Percentiles rank a stretch among this genome's conserved stretches.
Evolutionary conservation across 2,329 filamentous ascomycete species (phyloP).

Genomic region (Fragosphaeria purpurea): DNA sequence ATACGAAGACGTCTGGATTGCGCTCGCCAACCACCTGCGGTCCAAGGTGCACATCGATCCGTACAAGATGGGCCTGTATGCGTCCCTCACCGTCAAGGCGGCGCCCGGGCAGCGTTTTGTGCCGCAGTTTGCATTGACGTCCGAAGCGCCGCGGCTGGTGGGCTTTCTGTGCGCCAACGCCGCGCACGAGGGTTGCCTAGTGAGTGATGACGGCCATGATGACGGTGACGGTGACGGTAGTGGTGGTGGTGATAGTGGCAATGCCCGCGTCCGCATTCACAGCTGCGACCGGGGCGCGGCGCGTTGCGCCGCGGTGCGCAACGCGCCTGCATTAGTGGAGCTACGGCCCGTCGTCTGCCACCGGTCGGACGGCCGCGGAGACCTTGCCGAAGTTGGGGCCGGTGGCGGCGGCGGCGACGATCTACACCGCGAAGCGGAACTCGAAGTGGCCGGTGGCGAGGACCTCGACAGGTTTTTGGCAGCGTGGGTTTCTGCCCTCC

Average conservation of each 20-base stretch:
- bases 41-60: slow-evolving; percentile 69
- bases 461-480: slow-evolving; percentile 17
- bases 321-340: slow-evolving; percentile 47
- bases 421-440: slow-evolving; percentile 55
- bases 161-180: slow-evolving; percentile 70
- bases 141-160: slow-evolving; percentile 57
- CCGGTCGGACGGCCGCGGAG: slow-evolving; percentile 39
- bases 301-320: slow-evolving; percentile 39
- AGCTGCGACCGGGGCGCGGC: slow-evolving; percentile 67
- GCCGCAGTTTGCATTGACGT: slow-evolving; percentile 32
- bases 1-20: slow-evolving; percentile 87
- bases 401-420: slow-evolving; percentile 76
- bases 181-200: slow-evolving; percentile 61
- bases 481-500: slow-evolving; percentile 20
- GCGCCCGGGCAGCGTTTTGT: slow-evolving; percentile 29
- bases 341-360: slow-evolving; percentile 72
- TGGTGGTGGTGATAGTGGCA: background rate
- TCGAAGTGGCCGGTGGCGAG: slow-evolving; percentile 43
- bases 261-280: slow-evolving; percentile 54
- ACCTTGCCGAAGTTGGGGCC: slow-evolving; percentile 63
- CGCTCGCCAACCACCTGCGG: slow-evolving; percentile 59
- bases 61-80: slow-evolving; percentile 69
- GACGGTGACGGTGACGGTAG: too few relatives aligned
- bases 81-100: slow-evolving; percentile 34
- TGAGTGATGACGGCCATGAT: slow-evolving; percentile 35